Evolutionary conservation across 2,329 filamentous ascomycete genomes (phyloP), one percentile per base, ranked within the genome.

Genomic region (Neonectria faginata): DNA sequence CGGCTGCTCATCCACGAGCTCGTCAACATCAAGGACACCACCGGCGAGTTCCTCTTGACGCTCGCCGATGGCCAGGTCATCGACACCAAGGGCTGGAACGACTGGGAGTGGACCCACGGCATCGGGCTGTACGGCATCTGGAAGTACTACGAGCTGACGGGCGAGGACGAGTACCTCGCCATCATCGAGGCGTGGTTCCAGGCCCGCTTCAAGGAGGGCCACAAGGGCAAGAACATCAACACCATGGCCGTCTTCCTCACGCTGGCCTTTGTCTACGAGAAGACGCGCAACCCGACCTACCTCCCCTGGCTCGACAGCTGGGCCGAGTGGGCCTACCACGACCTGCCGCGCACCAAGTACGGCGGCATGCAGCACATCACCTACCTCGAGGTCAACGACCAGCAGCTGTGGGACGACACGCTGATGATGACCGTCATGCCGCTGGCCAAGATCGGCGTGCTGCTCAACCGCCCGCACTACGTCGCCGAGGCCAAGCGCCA

Each of bases 351-450:
- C 44, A 94, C 92, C 1, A 87, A 86, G 54, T 90, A 88, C 74
- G 91, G 89, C 51, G 84, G 90, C 62, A 91, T 93, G 83, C 91
- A 93, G 77, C 91, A 92, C 78, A 87, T 91, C 65, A 94, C 92
- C 0, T 94, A 94, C 71, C 79, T 90, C 33, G 85, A 88, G 2
- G 84, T 86, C 67, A 93, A 95, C 77, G 84, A 89, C 66, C 85
- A 92, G 76, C 90, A 94, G 80, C 83, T 94, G 22, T 95, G 92
- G 92, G 92, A 94, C 70, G 92, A 95, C 76, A 95, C 92, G 6
- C 83, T 95, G 48, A 94, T 95, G 92, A 95, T 95, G 92, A 94
- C 91, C 0, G 92, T 93, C 6, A 81, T 94, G 78, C 92, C 92
- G 1, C 83, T 94, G 18, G 91, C 91, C 18, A 94, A 94, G 81